Conservation (phyloP, 1,284 basidiomycete species). For the Ceratobasidium sp. region DNA sequence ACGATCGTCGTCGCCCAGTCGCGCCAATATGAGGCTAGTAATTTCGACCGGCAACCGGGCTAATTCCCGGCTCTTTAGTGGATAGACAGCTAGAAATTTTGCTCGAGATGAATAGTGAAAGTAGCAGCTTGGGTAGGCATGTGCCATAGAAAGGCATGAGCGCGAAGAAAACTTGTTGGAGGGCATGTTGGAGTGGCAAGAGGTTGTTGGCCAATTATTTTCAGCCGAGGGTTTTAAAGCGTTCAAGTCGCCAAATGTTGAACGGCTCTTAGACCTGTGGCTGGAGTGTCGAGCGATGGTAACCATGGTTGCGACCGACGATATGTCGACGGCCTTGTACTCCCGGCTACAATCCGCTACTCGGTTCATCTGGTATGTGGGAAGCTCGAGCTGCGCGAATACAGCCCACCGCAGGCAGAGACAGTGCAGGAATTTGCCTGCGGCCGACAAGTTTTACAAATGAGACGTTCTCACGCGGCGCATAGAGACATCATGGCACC, state of each 20-base stretch:
- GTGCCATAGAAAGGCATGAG: neutral
- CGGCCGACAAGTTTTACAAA: neutral
- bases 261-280: conserved; percentile 24
- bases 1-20: conserved; percentile 6
- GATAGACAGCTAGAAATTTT: neutral
- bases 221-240: conserved; percentile 1
- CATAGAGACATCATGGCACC: neutral
- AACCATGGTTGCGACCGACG: conserved; percentile 41
- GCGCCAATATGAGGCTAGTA: conserved; percentile 11
- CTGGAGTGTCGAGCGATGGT: conserved; percentile 34
- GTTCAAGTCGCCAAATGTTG: neutral
- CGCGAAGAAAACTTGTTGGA: conserved; percentile 16
- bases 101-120: neutral
- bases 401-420: neutral
- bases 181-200: conserved; percentile 20
- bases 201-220: too few relatives aligned
- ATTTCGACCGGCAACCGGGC: conserved; percentile 17
- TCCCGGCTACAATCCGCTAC: conserved; percentile 22
- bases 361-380: conserved; percentile 7
- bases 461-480: neutral
- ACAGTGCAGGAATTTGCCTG: neutral
- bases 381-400: too few relatives aligned
- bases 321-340: conserved; percentile 14
- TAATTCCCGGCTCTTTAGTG: neutral
- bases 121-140: neutral